Percentiles rank a stretch among this genome's conserved stretches.
Evolutionary conservation across 768 basidiomycete genomes (phyloP).

Genomic region (Russula emetica): DNA sequence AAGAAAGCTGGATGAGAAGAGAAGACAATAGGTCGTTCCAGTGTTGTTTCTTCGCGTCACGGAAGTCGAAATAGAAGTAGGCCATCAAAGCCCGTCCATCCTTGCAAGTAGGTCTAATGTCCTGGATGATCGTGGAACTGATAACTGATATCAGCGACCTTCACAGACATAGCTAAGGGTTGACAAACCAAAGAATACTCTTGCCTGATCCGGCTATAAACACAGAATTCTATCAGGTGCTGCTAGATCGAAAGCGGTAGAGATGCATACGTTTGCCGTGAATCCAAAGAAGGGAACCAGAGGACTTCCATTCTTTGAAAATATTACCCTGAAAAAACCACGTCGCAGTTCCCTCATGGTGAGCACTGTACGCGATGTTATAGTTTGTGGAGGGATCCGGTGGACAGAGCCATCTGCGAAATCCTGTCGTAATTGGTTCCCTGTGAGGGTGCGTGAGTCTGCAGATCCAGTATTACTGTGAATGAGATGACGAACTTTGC

Average conservation of each 20-base stretch:
- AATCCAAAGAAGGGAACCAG: not conserved
- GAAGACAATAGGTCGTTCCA: not conserved
- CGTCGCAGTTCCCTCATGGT: not conserved
- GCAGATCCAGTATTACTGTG: not conserved
- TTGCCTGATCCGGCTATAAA: not conserved
- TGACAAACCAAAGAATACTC: not conserved
- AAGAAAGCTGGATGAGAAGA: not conserved
- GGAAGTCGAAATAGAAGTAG: conserved; percentile 1
- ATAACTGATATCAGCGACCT: not conserved
- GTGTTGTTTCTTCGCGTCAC: not conserved
- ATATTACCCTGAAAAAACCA: not conserved
- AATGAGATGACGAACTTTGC: not conserved
- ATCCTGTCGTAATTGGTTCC: not conserved
- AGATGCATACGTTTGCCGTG: not conserved
- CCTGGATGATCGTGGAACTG: not conserved
- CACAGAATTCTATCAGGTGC: not conserved
- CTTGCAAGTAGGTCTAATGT: not conserved
- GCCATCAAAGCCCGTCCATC: not conserved
- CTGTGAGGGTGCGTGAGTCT: not conserved
- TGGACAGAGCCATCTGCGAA: not conserved
- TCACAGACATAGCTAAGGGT: not conserved
- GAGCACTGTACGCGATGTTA: not conserved
- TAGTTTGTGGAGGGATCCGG: conserved; percentile 2
- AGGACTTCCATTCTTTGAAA: not conserved
- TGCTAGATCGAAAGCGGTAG: not conserved